These are phyloP conservation scores for Diaporthe caulivora DNA, from an alignment of 2,329 filamentous ascomycete genomes.

Conservation along the genomic window DNA sequence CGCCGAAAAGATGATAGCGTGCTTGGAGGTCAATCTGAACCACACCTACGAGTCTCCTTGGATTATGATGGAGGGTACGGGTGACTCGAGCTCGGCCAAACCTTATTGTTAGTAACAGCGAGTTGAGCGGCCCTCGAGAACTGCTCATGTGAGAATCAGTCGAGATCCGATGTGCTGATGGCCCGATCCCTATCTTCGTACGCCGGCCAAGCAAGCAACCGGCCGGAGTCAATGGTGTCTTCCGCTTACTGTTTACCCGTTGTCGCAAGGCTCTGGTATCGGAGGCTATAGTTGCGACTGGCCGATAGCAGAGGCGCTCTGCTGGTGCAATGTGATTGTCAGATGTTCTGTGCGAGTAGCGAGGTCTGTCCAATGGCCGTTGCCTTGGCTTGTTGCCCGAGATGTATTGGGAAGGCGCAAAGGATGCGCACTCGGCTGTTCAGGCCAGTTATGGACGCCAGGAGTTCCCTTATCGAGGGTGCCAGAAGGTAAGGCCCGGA, in stretches of 20 bases:
- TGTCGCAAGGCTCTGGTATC: not conserved
- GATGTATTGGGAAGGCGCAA: not conserved
- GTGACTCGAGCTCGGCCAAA: conserved; percentile 2
- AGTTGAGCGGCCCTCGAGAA: not conserved
- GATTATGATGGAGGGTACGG: not conserved
- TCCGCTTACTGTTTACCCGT: not conserved
- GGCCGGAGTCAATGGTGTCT: not conserved
- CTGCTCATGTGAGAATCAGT: conserved; percentile 11
- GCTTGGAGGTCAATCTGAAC: conserved; percentile 5
- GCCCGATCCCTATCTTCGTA: conserved; percentile 3
- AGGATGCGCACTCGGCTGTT: conserved; percentile 7
- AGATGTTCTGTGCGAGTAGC: conserved; percentile 7
- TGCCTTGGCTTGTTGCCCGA: conserved; percentile 29
- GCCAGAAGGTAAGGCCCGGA: conserved; percentile 27
- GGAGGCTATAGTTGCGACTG: not conserved
- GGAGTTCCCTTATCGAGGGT: not conserved
- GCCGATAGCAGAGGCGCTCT: not conserved
- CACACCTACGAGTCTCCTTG: not conserved
- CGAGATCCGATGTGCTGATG: conserved; percentile 17
- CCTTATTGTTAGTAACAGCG: not conserved
- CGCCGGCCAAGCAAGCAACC: conserved; percentile 12
- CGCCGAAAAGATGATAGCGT: conserved; percentile 15
- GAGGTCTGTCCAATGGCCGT: conserved; percentile 6
- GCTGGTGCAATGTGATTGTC: conserved; percentile 5
- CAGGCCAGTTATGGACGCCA: not conserved